Base-by-base conservation (phyloP, 2,329 filamentous ascomycete genomes). In the Paraphoma chrysanthemicola region DNA sequence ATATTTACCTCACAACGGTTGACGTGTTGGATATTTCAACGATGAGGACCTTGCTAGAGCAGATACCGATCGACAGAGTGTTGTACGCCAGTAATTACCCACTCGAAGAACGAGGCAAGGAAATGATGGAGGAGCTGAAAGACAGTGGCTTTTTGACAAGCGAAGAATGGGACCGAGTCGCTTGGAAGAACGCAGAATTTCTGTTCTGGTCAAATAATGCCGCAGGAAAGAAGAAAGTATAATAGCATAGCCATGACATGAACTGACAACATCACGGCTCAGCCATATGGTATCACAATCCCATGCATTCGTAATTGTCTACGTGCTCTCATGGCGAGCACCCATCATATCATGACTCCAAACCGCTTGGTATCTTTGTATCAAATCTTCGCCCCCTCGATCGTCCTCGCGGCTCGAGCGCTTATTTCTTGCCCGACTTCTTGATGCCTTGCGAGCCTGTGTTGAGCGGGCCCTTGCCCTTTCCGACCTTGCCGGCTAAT, bases 341-440 rank as follows among this genome's bases (percentile, higher is more conserved):
- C 64, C 59, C 59, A 54, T 51, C 52, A 60, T 56, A 53, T 62
- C 56, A 63, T 60, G 56, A 68, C 63, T 64, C 60, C 63, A 61
- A 56, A 45, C 48, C 51, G 56, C 59, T 53, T 69, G 69, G 69
- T 73, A 71, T 73, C 68, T 63, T 53, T 55, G 59, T 60, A 51
- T 60, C 52, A 57, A 59, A 58, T 59, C 59, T 47, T 61, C 52
- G 47, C 44, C 44, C 11, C 6, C 14, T n/a, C 23, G 14, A 10
- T 23, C 14, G 14, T 30, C 14, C 14, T 31, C 44, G 44, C 38
- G n/a, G 28, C 33, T 47, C 43, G 41, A 18, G 33, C 59, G 67
- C 60, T 72, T 69, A 96, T 89, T 97, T 96, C 70, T 97, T 97
- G 79, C 93, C 93, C 60, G 91, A 95, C 87, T 97, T 97, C 89